phyloP scores from a whole-genome alignment of 352 stramenopile genomes.

The Blastocystis sp. region DNA sequence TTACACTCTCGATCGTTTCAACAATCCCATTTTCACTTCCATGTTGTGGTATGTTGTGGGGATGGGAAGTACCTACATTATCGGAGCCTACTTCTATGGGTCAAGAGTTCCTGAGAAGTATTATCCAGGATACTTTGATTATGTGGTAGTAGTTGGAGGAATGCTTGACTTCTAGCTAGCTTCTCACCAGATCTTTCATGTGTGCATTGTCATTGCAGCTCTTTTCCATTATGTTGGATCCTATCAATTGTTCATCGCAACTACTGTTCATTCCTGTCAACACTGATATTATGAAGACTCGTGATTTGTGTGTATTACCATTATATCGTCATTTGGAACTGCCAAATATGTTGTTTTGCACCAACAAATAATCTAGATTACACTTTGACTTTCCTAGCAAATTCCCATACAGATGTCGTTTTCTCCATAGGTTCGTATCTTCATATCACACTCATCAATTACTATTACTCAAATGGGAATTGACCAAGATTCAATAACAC shows the following conservation, averaged over 20 bases:
- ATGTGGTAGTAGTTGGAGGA: not conserved
- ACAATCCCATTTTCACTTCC: conserved; percentile 40
- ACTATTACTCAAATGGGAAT: conserved; percentile 51
- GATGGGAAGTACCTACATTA: conserved; percentile 66
- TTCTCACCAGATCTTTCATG: conserved; percentile 59
- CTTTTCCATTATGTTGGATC: conserved; percentile 67
- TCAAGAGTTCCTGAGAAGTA: conserved; percentile 56
- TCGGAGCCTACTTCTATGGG: conserved; percentile 54
- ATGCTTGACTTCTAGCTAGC: conserved; percentile 3
- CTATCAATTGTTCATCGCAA: conserved; percentile 43
- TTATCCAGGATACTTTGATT: conserved; percentile 57
- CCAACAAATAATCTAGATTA: conserved; percentile 25
- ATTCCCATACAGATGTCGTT: conserved; percentile 44
- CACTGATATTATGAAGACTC: not conserved
- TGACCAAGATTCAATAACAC: conserved; percentile 66
- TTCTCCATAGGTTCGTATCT: conserved; percentile 4
- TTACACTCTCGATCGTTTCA: conserved; percentile 39
- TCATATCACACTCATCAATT: not conserved
- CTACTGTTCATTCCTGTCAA: not conserved
- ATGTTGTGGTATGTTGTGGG: conserved; percentile 40
- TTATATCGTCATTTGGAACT: too few relatives aligned
- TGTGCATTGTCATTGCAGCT: conserved; percentile 66
- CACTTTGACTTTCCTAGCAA: conserved; percentile 45
- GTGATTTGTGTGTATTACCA: too few relatives aligned
- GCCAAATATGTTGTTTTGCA: too few relatives aligned